These are phyloP conservation scores for Globisporangium acanthophoron DNA, from an alignment of 352 stramenopile genomes.

Conservation along the genomic window DNA sequence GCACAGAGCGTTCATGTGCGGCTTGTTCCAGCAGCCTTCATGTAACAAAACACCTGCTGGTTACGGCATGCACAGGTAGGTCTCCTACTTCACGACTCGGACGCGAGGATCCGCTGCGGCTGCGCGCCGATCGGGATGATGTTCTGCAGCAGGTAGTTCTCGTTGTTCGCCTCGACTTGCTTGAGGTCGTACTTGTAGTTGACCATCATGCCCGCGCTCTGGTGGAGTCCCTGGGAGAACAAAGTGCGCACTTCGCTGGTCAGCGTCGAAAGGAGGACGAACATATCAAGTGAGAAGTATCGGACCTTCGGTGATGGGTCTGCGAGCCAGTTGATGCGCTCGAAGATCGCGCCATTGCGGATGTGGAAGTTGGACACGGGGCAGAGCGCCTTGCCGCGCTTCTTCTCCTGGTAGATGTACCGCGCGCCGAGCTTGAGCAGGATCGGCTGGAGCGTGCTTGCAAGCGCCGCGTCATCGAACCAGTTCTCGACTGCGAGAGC, in stretches of 20 bases:
- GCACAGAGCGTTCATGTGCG: too few relatives aligned
- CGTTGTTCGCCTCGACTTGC: constrained; percentile 74
- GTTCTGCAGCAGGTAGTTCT: constrained; percentile 79
- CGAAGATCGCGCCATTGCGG: constrained; percentile 80
- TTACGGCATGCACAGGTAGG: background rate
- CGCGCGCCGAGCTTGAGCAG: constrained; percentile 52
- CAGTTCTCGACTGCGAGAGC: constrained; percentile 46
- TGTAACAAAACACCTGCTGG: too few relatives aligned
- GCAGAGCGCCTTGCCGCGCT: constrained; percentile 75
- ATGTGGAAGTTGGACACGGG: constrained; percentile 84
- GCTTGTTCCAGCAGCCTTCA: too few relatives aligned
- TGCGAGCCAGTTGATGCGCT: constrained; percentile 80
- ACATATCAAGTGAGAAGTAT: background rate
- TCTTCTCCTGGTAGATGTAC: constrained; percentile 82
- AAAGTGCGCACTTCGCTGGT: too few relatives aligned
- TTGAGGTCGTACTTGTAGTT: constrained; percentile 86
- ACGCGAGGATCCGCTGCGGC: constrained; percentile 40
- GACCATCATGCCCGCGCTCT: constrained; percentile 81
- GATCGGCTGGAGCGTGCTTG: constrained; percentile 47
- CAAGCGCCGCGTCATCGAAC: constrained; percentile 34
- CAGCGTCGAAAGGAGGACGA: background rate
- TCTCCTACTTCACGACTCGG: background rate
- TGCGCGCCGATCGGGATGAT: constrained; percentile 69
- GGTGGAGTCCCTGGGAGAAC: constrained; percentile 39
- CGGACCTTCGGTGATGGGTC: constrained; percentile 71